Conservation (phyloP, 2,329 filamentous ascomycete genomes). For the Ophiostoma australiae region DNA sequence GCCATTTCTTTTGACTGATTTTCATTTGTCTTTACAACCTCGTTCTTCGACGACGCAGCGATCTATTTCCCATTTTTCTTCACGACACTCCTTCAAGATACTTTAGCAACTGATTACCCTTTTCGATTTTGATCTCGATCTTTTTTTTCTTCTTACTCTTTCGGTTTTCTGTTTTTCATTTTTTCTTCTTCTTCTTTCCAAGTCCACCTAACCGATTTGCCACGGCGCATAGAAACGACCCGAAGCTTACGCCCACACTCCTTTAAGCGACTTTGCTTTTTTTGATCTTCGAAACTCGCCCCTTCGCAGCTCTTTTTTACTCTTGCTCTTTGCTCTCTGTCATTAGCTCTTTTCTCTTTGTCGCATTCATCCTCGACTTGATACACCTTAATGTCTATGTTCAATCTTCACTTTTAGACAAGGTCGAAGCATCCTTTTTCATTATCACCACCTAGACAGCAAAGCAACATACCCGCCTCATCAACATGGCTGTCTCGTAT, state of each 20-base stretch:
- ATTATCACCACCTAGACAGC: background rate
- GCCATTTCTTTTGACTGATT: conserved; percentile 15
- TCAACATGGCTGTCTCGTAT: background rate
- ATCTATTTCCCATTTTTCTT: conserved; percentile 16
- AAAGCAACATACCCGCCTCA: background rate
- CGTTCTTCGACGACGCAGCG: conserved; percentile 22
- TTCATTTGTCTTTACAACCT: conserved; percentile 15
- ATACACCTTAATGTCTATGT: conserved; percentile 22
- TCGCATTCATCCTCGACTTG: conserved; percentile 9
- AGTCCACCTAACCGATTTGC: conserved; percentile 15
- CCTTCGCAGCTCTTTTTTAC: conserved; percentile 11
- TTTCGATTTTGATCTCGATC: conserved; percentile 8
- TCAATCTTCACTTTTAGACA: conserved; percentile 8
- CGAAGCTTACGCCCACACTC: conserved; percentile 13
- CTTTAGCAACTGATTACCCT: conserved; percentile 9
- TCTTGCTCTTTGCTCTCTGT: background rate
- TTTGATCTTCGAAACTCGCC: background rate
- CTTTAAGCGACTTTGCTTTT: conserved; percentile 8
- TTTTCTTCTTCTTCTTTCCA: background rate
- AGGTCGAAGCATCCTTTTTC: background rate
- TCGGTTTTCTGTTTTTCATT: background rate
- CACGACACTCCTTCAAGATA: conserved; percentile 21
- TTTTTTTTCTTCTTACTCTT: background rate
- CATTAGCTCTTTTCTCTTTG: background rate
- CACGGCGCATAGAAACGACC: conserved; percentile 23